A percentile compares a stretch with the other conserved stretches of the same genome.
Conservation (phyloP, 2,329 filamentous ascomycete genomes). For the Phaeoacremonium minimum region DNA sequence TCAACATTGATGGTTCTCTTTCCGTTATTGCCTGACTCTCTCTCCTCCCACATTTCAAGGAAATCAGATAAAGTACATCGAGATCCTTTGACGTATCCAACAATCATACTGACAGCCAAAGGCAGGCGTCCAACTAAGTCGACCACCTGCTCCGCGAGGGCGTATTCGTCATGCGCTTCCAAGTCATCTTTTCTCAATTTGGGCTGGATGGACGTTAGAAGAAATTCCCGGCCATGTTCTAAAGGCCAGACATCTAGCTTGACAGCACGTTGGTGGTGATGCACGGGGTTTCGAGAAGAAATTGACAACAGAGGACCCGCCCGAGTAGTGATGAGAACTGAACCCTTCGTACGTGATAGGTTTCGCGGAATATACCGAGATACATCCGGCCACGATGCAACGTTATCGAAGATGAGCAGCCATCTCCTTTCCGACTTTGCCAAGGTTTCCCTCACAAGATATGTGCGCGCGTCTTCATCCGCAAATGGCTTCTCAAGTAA, state of each 20-base stretch:
- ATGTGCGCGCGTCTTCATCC: no score
- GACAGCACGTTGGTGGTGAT: no score
- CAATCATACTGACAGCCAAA: slow-evolving; percentile 14
- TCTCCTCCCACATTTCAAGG: slow-evolving; percentile 16
- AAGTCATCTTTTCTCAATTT: slow-evolving; percentile 1
- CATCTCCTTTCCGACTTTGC: slow-evolving; percentile 6
- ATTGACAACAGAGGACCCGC: background rate
- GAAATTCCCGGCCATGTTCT: slow-evolving; percentile 6
- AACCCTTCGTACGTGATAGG: slow-evolving; percentile 7
- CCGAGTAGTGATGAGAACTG: slow-evolving; percentile 11
- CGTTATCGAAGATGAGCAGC: slow-evolving; percentile 16
- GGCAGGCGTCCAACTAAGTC: slow-evolving; percentile 11
- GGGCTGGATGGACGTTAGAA: slow-evolving; percentile 6
- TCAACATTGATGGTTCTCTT: background rate
- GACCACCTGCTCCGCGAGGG: slow-evolving; percentile 9
- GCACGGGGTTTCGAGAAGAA: no score
- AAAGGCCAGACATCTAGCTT: slow-evolving; percentile 3
- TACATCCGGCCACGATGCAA: slow-evolving; percentile 8
- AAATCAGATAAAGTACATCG: slow-evolving; percentile 11
- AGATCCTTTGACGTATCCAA: slow-evolving; percentile 14
- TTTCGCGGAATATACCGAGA: slow-evolving; percentile 8
- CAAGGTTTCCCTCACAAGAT: slow-evolving; percentile 7
- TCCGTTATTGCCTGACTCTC: slow-evolving; percentile 2
- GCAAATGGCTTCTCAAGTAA: no score
- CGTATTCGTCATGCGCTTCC: slow-evolving; percentile 9